Evolutionary conservation across 345 rosid genomes (phyloP), one percentile per base, ranked within the genome.

Genomic region (Durio zibethinus): DNA sequence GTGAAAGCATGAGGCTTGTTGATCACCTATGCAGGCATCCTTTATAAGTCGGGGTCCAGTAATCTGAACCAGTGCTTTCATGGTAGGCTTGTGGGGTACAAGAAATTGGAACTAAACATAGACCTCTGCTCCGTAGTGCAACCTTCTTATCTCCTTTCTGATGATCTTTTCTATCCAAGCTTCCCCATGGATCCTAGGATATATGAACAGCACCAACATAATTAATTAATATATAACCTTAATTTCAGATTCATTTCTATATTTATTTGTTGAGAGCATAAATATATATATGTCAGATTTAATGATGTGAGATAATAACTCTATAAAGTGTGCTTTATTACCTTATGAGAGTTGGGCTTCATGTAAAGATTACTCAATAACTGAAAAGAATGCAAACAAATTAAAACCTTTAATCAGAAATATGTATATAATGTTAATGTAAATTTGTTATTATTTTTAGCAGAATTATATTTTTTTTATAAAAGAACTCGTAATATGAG

Each of bases 21-120:
- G 42, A 10, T 64, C 79, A 91, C 75, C 92, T 87, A 78, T 93
- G 90, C 77, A 89, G 84, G 66, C 89, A 86, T 48, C 97, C 94
- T 84, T 93, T 87, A 73, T 90, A 91, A 0, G 97, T 78, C 0
- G 97, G 93, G 35, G 93, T 90, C 97, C 97, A 93, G 81, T 88
- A 93, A 82, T 93, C 98, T 7, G 94, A 82, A 78, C 94, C 97
- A 0, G 83, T 77, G 85, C 79, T 92, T 77, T 94, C 94, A 7
- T 86, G 94, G 54, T 78, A 92, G 48, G 84, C 83, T 47, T 85
- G 84, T 71, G 97, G 97, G 0, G 91, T 87, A 73, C 84, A 89
- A 0, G 96, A 86, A 62, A 88, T 73, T 0, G 98, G 98, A 81
- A 94, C 90, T 78, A 94, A 86, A 82, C 98, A 90, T 63, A 94